Base-by-base conservation (phyloP, 495 filamentous ascomycete genomes). In the Penicillium fimorum region DNA sequence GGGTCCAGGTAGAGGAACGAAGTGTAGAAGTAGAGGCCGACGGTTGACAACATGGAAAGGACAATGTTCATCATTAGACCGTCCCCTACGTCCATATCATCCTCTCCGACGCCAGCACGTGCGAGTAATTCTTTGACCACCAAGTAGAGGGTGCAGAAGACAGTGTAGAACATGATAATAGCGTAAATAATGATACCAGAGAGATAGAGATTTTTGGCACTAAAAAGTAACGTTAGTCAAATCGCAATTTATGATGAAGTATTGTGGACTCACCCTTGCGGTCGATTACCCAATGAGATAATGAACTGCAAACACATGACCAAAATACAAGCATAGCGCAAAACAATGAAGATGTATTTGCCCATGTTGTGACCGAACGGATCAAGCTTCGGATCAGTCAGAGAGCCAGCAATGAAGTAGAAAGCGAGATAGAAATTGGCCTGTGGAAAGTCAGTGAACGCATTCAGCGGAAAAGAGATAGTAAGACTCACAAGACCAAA, bases 381-480 rank as follows among this genome's bases (percentile, higher is more conserved):
- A 73, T 97, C 93, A 57, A 96, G 76, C 33, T 76, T 77, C 0
- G 83, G 70, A 62, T 97, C 90, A 5, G 87, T 84, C 13, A 99
- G 82, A n/a, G 92, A 95, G 38, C 95, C 95, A 44, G 92, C 91
- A 66, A 97, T 90, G 80, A 97, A 97, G 82, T 91, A 97, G 72
- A 99, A 99, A 59, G 91, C 94, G 49, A 99, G 84, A 68, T 97
- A 99, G 76, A 97, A 99, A 72, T 99, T 99, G 64, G 94, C 93
- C 83, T 85, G 25, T 33, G 15, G 3, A 9, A 11, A 32, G 52
- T 54, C 37, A 61, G 61, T 27, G 12, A 13, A 22, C 1, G 40
- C 43, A 6, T 4, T 38, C 47, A 55, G 47, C 32, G 29, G 25
- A 7, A 5, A 45, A 47, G 0, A 13, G 25, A 35, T 27, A 2